Percentiles rank a stretch among this genome's conserved stretches.
These are phyloP conservation scores for Calocera viscosa DNA, from an alignment of 768 basidiomycete species.

Conservation along the genomic window DNA sequence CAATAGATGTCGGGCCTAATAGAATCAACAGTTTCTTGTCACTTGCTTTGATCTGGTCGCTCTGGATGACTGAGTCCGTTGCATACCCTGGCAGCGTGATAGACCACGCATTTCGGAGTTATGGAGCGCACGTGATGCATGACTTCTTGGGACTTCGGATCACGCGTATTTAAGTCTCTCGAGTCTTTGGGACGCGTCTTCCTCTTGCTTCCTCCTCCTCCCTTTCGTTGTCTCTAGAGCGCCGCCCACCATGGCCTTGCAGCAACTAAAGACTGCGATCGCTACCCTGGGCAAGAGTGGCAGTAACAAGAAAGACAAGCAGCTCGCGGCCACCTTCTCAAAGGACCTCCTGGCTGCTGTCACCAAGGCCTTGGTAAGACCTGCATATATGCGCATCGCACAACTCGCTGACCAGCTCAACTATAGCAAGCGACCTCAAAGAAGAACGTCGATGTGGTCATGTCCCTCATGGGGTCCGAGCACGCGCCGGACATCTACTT, in stretches of 20 bases:
- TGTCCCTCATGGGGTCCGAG: not conserved
- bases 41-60: not conserved
- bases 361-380: not conserved
- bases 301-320: conserved; percentile 12
- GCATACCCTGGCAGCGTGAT: not conserved
- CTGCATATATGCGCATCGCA: not conserved
- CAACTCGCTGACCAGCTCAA: not conserved
- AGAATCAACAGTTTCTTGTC: not conserved
- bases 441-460: not conserved
- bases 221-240: not conserved
- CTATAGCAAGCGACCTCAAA: not conserved
- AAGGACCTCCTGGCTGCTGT: not conserved
- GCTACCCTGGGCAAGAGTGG: conserved; percentile 7
- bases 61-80: not conserved
- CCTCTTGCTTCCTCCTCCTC: not conserved
- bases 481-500: not conserved
- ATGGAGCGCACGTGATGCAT: not conserved
- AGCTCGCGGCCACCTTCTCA: not conserved
- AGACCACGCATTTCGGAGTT: not conserved
- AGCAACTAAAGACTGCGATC: not conserved
- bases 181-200: not conserved
- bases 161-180: not conserved
- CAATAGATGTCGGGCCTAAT: not conserved
- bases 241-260: not conserved
- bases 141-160: not conserved